These are phyloP conservation scores for Caryopteris hybrid DNA, from an alignment of 305 asterid species.

Conservation along the genomic window DNA sequence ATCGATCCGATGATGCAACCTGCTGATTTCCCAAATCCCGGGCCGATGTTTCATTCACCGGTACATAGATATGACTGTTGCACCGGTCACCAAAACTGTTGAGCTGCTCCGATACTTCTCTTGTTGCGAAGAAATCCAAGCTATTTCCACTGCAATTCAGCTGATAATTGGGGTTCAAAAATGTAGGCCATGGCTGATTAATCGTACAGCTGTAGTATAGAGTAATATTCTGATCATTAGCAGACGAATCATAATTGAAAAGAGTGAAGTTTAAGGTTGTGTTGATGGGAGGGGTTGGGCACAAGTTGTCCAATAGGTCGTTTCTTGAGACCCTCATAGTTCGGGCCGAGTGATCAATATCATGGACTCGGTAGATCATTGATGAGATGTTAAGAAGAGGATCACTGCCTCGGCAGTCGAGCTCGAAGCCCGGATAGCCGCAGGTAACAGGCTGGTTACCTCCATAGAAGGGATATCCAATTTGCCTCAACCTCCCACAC, in stretches of 20 bases:
- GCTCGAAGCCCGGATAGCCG: conserved; percentile 44
- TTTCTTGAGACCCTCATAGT: conserved; percentile 23
- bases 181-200: background rate
- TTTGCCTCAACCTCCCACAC: conserved; percentile 26
- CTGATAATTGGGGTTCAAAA: background rate
- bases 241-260: conserved; percentile 11
- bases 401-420: conserved; percentile 18
- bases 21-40: background rate
- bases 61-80: background rate
- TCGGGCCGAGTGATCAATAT: background rate
- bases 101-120: background rate
- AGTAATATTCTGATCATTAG: conserved; percentile 23
- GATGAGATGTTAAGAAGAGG: conserved; percentile 25
- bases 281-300: conserved; percentile 17
- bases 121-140: background rate
- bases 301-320: conserved; percentile 33
- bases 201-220: conserved; percentile 34
- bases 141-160: background rate
- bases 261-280: conserved; percentile 25
- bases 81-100: background rate
- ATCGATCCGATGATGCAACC: background rate
- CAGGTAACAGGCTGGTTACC: conserved; percentile 30
- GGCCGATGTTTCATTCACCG: background rate
- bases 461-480: conserved; percentile 49
- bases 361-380: conserved; percentile 22